These are phyloP conservation scores for Lunularia cruciata DNA, from an alignment of 225 moss, liverwort and hornwort genomes.

Conservation along the genomic window DNA sequence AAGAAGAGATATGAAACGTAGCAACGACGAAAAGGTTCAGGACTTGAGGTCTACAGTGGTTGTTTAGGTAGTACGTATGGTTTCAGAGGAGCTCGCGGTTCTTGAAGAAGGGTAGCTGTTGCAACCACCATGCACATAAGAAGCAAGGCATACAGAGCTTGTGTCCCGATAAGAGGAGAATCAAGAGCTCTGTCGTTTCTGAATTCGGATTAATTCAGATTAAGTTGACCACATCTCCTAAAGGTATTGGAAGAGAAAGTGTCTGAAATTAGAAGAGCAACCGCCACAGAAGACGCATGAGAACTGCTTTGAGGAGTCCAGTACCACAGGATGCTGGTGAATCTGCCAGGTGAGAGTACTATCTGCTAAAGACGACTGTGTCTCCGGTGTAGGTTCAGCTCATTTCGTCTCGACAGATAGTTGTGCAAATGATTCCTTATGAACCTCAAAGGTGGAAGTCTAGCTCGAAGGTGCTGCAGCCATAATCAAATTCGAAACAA, in stretches of 20 bases:
- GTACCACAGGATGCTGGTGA: background rate
- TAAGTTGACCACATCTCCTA: too few relatives aligned
- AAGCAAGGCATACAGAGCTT: background rate
- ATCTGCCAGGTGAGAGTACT: background rate
- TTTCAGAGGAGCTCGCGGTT: background rate
- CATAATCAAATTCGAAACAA: background rate
- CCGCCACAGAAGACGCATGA: background rate
- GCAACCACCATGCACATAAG: background rate
- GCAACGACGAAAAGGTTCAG: background rate
- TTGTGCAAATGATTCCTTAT: too few relatives aligned
- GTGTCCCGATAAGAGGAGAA: background rate
- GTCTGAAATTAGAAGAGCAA: background rate
- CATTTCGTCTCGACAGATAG: background rate
- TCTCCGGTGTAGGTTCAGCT: background rate
- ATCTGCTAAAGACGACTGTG: background rate
- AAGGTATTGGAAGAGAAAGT: too few relatives aligned
- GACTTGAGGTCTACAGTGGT: background rate
- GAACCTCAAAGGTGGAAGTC: background rate
- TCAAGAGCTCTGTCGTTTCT: background rate
- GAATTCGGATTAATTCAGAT: background rate
- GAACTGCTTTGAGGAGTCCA: background rate
- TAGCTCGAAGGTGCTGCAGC: slow-evolving; percentile 1
- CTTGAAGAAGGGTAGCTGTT: too few relatives aligned
- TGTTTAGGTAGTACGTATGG: background rate
- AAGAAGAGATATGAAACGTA: too few relatives aligned